These are phyloP conservation scores for Aspergillus viridinutans DNA, from an alignment of 2,329 filamentous ascomycete genomes.

Conservation along the genomic window DNA sequence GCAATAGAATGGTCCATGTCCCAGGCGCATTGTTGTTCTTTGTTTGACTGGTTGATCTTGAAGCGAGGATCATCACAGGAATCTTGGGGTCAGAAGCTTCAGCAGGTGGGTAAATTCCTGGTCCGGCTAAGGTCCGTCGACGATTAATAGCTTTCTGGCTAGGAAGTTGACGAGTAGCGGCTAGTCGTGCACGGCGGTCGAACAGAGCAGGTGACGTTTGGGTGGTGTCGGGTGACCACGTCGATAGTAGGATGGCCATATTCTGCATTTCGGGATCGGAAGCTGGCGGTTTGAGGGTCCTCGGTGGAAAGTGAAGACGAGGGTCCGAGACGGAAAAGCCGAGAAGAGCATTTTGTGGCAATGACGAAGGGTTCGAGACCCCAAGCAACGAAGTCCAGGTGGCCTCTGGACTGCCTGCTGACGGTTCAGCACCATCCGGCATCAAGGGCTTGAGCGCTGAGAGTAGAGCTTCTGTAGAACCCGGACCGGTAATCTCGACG, in stretches of 20 bases:
- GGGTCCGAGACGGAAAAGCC: constrained; percentile 74
- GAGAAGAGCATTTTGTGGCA: constrained; percentile 68
- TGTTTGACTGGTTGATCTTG: constrained; percentile 42
- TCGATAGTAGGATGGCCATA: constrained; percentile 59
- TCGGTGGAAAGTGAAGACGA: constrained; percentile 71
- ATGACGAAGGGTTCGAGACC: constrained; percentile 63
- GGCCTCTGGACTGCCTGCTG: constrained; percentile 30
- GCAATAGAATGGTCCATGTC: constrained; percentile 77
- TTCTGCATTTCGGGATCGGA: constrained; percentile 32
- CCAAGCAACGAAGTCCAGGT: constrained; percentile 42
- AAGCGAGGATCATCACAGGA: constrained; percentile 67
- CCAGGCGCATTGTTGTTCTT: constrained; percentile 54
- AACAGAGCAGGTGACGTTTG: constrained; percentile 58
- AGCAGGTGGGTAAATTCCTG: constrained; percentile 59
- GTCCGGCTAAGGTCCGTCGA: constrained; percentile 60
- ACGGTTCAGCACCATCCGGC: constrained; percentile 13
- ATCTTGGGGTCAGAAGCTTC: constrained; percentile 66
- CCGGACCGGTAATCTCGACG: constrained; percentile 67
- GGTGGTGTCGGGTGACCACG: constrained; percentile 62
- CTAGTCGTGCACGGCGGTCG: constrained; percentile 61
- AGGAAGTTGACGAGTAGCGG: constrained; percentile 62
- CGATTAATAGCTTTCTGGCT: constrained; percentile 77
- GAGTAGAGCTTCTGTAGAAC: constrained; percentile 72
- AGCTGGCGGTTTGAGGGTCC: constrained; percentile 44
- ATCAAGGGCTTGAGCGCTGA: constrained; percentile 57